These are phyloP conservation scores for Elongisporangium anandrum DNA, from an alignment of 352 stramenopile species.

Conservation along the genomic window DNA sequence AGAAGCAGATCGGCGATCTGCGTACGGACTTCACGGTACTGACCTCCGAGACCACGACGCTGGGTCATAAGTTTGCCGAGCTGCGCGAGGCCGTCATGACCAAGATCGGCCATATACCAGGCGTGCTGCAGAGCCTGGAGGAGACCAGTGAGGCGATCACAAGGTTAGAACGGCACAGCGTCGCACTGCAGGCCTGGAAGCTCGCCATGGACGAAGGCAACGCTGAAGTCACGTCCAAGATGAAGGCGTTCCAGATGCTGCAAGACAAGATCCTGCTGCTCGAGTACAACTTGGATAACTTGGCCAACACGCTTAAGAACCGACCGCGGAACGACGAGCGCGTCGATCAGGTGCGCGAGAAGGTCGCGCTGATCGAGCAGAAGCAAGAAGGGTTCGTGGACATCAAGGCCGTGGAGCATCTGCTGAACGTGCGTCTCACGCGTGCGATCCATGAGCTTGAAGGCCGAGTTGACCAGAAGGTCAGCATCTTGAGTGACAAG, in stretches of 20 bases:
- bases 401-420: conserved; percentile 61
- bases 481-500: conserved; percentile 60
- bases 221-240: conserved; percentile 44
- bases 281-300: conserved; percentile 52
- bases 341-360: conserved; percentile 52
- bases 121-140: conserved; percentile 27
- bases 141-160: conserved; percentile 51
- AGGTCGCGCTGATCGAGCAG: conserved; percentile 43
- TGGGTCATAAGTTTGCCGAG: conserved; percentile 43
- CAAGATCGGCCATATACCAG: conserved; percentile 21
- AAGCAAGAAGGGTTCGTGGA: conserved; percentile 50
- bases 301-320: conserved; percentile 34
- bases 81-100: conserved; percentile 36
- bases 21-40: conserved; percentile 53
- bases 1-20: conserved; percentile 65
- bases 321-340: conserved; percentile 49
- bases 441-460: conserved; percentile 76
- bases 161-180: conserved; percentile 72
- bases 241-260: conserved; percentile 44
- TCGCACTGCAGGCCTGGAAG: conserved; percentile 55
- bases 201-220: conserved; percentile 60
- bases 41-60: conserved; percentile 29
- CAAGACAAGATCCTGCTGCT: conserved; percentile 54
- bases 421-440: conserved; percentile 56
- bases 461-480: conserved; percentile 45